Conservation (phyloP, 352 stramenopile species). For the Phytophthora fragariaefolia region DNA sequence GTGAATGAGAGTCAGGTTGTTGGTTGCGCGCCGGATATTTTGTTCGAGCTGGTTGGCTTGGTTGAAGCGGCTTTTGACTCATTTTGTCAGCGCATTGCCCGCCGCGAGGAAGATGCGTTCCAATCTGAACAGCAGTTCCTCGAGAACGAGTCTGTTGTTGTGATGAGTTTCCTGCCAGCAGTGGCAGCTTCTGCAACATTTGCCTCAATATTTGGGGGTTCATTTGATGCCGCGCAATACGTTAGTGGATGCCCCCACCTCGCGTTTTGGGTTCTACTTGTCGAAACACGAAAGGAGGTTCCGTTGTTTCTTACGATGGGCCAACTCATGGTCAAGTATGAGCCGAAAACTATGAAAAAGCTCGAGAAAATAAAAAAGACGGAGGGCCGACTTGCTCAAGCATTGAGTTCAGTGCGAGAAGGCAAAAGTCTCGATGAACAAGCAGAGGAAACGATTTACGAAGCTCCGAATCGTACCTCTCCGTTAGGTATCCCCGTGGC, state of each 20-base stretch:
- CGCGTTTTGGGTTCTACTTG: slow-evolving; percentile 68
- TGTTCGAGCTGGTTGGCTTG: slow-evolving; percentile 47
- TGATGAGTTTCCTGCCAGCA: slow-evolving; percentile 76
- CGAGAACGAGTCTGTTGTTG: slow-evolving; percentile 38
- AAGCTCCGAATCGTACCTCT: slow-evolving; percentile 4
- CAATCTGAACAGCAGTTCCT: slow-evolving; percentile 43
- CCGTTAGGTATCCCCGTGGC: slow-evolving; percentile 24
- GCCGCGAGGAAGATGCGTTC: slow-evolving; percentile 34
- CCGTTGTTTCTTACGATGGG: slow-evolving; percentile 72
- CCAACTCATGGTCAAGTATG: slow-evolving; percentile 74
- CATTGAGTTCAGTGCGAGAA: slow-evolving; percentile 42
- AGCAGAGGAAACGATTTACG: slow-evolving; percentile 29
- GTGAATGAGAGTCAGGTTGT: background rate
- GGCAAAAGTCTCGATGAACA: slow-evolving; percentile 28
- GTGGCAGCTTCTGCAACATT: slow-evolving; percentile 48
- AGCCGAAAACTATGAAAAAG: slow-evolving; percentile 81
- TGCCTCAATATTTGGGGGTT: slow-evolving; percentile 71
- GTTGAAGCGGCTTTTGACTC: slow-evolving; percentile 46
- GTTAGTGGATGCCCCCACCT: slow-evolving; percentile 70
- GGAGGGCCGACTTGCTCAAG: slow-evolving; percentile 56
- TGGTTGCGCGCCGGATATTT: slow-evolving; percentile 16
- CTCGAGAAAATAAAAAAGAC: slow-evolving; percentile 80
- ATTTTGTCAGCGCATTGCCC: slow-evolving; percentile 48
- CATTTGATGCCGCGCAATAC: slow-evolving; percentile 66
- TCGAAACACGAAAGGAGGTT: slow-evolving; percentile 82